Evolutionary conservation across 257 asterid species (phyloP).

Genomic region (Plantago major): DNA sequence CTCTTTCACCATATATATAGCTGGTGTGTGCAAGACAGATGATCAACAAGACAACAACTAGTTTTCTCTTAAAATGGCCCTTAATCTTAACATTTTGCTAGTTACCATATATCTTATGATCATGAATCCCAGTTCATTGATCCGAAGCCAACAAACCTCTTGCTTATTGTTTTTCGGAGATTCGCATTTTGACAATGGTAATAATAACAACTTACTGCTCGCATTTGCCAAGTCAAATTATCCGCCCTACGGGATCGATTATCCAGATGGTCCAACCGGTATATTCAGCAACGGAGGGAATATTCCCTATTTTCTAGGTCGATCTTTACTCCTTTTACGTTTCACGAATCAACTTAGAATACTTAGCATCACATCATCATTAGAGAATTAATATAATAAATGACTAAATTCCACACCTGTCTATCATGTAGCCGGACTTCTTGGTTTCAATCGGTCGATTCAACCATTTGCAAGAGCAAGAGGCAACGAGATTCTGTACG

Average conservation of each 20-base stretch:
- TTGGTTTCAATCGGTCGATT: slow-evolving; percentile 35
- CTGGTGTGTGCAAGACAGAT: no score
- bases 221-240: slow-evolving; percentile 27
- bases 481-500: slow-evolving; percentile 27
- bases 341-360: no score
- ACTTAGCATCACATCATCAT: no score
- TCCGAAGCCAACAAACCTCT: slow-evolving; percentile 16
- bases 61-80: no score
- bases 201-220: slow-evolving; percentile 20
- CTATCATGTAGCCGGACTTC: slow-evolving; percentile 33
- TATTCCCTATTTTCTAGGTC: slow-evolving; percentile 26
- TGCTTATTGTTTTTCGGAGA: slow-evolving; percentile 30
- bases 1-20: no score
- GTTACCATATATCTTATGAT: no score
- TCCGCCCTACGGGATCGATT: slow-evolving; percentile 35
- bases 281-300: slow-evolving; percentile 35
- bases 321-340: no score
- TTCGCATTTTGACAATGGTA: slow-evolving; percentile 34
- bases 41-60: no score
- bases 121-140: no score
- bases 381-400: no score
- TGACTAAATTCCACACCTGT: no score
- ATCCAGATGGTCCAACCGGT: slow-evolving; percentile 23
- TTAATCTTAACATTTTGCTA: no score
- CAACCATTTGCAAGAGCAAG: slow-evolving; percentile 38